These are phyloP conservation scores for Gynostemma pentaphyllum DNA, from an alignment of 306 rosid genomes.

Conservation along the genomic window DNA sequence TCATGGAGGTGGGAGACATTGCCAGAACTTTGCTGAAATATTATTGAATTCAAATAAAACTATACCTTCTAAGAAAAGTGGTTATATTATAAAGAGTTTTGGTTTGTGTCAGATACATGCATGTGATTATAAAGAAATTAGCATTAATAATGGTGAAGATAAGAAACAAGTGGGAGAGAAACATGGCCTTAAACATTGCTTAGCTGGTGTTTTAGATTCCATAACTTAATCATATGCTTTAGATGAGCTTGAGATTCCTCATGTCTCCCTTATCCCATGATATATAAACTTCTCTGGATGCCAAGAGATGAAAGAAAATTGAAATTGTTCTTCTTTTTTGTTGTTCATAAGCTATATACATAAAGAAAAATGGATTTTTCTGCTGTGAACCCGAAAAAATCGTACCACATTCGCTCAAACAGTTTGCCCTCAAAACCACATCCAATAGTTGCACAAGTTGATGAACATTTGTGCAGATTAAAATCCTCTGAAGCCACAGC, in stretches of 20 bases:
- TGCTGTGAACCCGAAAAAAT: too few species aligned
- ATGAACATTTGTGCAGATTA: constrained; percentile 17
- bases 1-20: constrained; percentile 19
- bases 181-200: constrained; percentile 11
- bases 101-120: background rate
- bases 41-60: background rate
- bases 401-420: constrained; percentile 12
- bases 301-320: background rate
- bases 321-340: background rate
- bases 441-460: constrained; percentile 10
- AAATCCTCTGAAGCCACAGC: background rate
- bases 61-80: background rate
- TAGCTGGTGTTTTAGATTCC: background rate
- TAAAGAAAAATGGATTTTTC: constrained; percentile 17
- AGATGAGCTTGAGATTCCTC: constrained; percentile 3
- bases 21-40: constrained; percentile 14
- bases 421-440: constrained; percentile 22
- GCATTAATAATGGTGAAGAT: background rate
- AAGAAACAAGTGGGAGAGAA: constrained; percentile 8
- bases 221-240: background rate
- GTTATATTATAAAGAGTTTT: background rate
- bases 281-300: background rate
- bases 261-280: background rate
- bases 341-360: background rate
- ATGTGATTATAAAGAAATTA: background rate